Evolutionary conservation across 2,329 filamentous ascomycete species (phyloP).

Genomic region (Leptodontidium sp.): DNA sequence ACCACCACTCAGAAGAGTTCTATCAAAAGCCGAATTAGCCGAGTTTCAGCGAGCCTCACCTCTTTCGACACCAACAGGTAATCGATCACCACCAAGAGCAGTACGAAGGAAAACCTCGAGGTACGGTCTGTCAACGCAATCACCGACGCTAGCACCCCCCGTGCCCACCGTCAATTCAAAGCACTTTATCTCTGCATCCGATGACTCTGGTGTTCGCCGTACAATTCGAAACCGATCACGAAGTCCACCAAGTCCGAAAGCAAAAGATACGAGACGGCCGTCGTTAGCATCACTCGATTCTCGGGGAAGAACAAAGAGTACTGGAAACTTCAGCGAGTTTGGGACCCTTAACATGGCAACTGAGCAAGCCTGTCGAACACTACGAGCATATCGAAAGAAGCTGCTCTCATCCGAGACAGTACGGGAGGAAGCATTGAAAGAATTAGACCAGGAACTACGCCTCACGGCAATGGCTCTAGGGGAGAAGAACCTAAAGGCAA

Average conservation of each 20-base stretch:
- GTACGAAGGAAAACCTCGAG: slow-evolving; percentile 63
- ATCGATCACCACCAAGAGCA: slow-evolving; percentile 63
- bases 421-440: slow-evolving; percentile 64
- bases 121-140: slow-evolving; percentile 57
- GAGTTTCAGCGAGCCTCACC: slow-evolving; percentile 71
- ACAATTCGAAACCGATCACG: slow-evolving; percentile 42
- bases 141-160: slow-evolving; percentile 55
- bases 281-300: slow-evolving; percentile 60
- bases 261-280: slow-evolving; percentile 54
- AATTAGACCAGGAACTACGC: slow-evolving; percentile 70
- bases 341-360: slow-evolving; percentile 68
- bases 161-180: slow-evolving; percentile 39
- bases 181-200: slow-evolving; percentile 42
- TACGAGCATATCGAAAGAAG: slow-evolving; percentile 70
- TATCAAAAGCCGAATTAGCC: slow-evolving; percentile 87
- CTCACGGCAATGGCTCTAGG: slow-evolving; percentile 66
- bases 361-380: slow-evolving; percentile 68
- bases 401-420: slow-evolving; percentile 63
- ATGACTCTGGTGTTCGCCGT: slow-evolving; percentile 39
- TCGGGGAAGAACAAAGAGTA: slow-evolving; percentile 59
- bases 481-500: slow-evolving; percentile 49
- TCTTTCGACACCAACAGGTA: slow-evolving; percentile 50
- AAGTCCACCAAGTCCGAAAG: slow-evolving; percentile 43
- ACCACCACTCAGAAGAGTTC: slow-evolving; percentile 81
- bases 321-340: slow-evolving; percentile 53